Evolutionary conservation across 345 rosid genomes (phyloP).

Genomic region (Hevea brasiliensis): DNA sequence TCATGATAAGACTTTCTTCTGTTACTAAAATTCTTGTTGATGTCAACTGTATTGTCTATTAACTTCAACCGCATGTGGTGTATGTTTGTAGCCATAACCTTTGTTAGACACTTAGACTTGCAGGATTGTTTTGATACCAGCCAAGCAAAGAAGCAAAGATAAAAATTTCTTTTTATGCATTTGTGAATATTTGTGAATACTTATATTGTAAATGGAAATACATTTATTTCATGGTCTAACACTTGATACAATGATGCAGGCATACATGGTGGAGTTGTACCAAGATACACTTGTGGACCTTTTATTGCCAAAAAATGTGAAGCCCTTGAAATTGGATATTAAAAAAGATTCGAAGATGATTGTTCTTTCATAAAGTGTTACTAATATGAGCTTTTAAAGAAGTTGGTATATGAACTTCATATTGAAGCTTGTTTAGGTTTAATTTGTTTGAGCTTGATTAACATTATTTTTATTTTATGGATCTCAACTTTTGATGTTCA

Average conservation of each 20-base stretch:
- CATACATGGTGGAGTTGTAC: constrained; percentile 92
- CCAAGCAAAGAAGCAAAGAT: neutral
- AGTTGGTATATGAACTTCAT: neutral
- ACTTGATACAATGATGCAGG: constrained; percentile 43
- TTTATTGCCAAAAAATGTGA: constrained; percentile 65
- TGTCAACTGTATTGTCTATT: too few species aligned
- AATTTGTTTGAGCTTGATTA: neutral
- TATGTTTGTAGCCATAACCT: neutral
- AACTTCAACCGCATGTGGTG: too few species aligned
- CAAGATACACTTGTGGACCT: constrained; percentile 94
- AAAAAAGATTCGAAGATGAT: constrained; percentile 89
- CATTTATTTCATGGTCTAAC: neutral
- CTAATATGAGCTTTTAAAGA: neutral
- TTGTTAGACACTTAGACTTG: neutral
- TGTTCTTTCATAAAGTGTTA: neutral
- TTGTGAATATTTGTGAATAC: too few species aligned
- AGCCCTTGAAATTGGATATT: constrained; percentile 76
- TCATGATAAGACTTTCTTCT: too few species aligned
- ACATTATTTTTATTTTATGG: neutral
- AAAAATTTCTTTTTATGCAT: too few species aligned
- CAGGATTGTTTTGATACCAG: too few species aligned
- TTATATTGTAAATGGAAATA: neutral
- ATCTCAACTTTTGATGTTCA: constrained; percentile 34
- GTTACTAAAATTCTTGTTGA: too few species aligned
- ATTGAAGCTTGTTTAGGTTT: neutral